Evolutionary conservation across 805 yeast genomes (phyloP), one percentile per base, ranked within the genome.

Genomic region (Nematodospora valgi): DNA sequence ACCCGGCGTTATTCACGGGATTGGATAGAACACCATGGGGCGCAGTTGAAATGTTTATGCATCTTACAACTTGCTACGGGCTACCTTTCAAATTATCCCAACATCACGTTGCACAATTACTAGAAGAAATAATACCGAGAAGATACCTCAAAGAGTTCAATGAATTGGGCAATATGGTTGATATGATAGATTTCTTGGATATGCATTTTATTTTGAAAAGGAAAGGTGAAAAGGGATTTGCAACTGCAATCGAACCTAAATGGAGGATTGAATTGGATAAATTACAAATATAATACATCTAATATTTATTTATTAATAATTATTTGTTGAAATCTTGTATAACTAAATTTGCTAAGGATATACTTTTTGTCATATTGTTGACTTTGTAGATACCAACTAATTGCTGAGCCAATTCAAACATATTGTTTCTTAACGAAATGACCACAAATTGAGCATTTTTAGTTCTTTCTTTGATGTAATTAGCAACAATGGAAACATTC

Each of bases 381-480:
- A 84, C 89, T 59, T 94, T 93, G 68, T 89, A 94, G 41, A 93
- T 87, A 8, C 99, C 99, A 23, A 93, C 96, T 46, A 93, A 69
- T 52, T 88, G 93, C 48, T 87, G 84, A 3, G 98, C 94, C 42
- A 93, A 71, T 62, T 93, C 99, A 59, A 94, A 93, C 99, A 93
- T 93, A 57, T 94, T 93, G 59, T 93, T 91, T 60, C 98, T 75
- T 49, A 93, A 71, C 0, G 98, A 91, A 28, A 93, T 93, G 22
- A 93, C 98, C 52, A 93, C 78, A 49, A 93, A 93, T 57, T 93
- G 99, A 0, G 97, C 98, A 59, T 91, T 87, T 61, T 85, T 86
- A 2, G 98, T 94, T 34, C 97, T 72, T 51, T 89, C 96, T 53
- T 88, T 89, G 56, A 93, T 93, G 56, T 93, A 94, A 52, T 89